Conservation (phyloP, 169 alveolate genomes). For the Eimeria maxima region DNA sequence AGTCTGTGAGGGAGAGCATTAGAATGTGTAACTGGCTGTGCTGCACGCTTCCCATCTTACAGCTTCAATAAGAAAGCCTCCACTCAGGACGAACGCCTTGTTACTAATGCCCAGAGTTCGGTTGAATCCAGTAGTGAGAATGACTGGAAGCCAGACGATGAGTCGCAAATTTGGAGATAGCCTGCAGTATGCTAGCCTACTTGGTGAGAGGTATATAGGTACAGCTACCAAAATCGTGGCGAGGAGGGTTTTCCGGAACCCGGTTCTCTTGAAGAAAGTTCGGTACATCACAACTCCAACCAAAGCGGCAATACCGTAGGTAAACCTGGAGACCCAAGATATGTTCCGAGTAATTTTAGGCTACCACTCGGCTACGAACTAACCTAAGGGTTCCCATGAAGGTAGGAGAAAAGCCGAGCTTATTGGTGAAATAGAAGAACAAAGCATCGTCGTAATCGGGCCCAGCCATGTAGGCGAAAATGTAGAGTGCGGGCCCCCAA, state of each 20-base stretch:
- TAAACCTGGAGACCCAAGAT: constrained; percentile 84
- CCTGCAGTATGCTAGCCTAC: constrained; percentile 5
- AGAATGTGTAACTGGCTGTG: background rate
- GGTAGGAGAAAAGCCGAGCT: constrained; percentile 95
- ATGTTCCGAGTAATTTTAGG: background rate
- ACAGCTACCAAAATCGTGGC: constrained; percentile 93
- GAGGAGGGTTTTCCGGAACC: constrained; percentile 93
- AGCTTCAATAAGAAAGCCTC: constrained; percentile 96
- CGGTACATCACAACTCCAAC: constrained; percentile 95
- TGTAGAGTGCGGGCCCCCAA: constrained; percentile 95
- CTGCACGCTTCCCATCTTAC: constrained; percentile 85
- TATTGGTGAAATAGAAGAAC: constrained; percentile 96
- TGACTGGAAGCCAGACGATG: constrained; percentile 88
- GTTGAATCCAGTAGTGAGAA: constrained; percentile 93
- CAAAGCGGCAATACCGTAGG: constrained; percentile 95
- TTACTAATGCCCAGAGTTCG: constrained; percentile 93
- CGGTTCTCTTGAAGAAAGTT: constrained; percentile 90
- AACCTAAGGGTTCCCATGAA: constrained; percentile 96
- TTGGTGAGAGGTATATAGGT: constrained; percentile 87
- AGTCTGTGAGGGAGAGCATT: constrained; percentile 65
- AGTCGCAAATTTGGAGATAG: background rate
- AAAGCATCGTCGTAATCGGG: constrained; percentile 96
- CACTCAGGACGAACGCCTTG: constrained; percentile 94
- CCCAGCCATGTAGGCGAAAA: constrained; percentile 92
- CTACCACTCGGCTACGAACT: background rate